Evolutionary conservation across 1,284 basidiomycete genomes (phyloP), one percentile per base, ranked within the genome.

Genomic region (Fistulinella cinereoalba): DNA sequence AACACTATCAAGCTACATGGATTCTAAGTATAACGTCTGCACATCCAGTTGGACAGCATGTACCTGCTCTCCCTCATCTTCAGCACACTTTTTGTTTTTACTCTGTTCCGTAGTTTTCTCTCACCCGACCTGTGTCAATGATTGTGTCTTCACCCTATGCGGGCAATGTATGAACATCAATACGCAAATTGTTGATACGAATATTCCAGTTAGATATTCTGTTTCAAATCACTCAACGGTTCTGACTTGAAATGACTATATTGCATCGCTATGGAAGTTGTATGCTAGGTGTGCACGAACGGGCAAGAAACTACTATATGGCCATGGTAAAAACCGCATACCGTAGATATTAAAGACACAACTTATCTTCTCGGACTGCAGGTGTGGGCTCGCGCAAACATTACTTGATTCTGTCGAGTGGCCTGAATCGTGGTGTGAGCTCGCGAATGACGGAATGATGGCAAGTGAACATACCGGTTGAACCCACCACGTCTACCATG

Each of bases 1-100:
- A 65, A 70, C 56, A 85, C 80, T 42, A 89, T 91, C 76, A 92
- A 91, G 75, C 71, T 92, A 46, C 90, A 93, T 73, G 90, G 90
- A 56, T 92, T 92, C 81, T 93, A 52, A 50, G 41, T 41, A 32
- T 47, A 40, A 32, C 19, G 21, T 53, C 28, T n/a, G 38, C 37
- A 43, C 28, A 47, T 40, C 16, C 15, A 23, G 41, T 22, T n/a
- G 40, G 46, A 51, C 28, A 43, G 23, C 44, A n/a, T 43, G 42
- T 44, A 38, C 47, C 49, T 41, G 38, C 21, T 37, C 16, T 16
- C 24, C 42, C 13, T 43, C 21, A 29, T 44, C 44, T 44, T 51
- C 41, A 25, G 29, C 40, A 49, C 51, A 36, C 10, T 54, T 59
- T 18, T 44, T 43, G 12, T 8, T 49, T 49, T 47, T 46, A 46